These are phyloP conservation scores for Corynascus novoguineensis DNA, from an alignment of 495 filamentous ascomycete species.

Conservation along the genomic window DNA sequence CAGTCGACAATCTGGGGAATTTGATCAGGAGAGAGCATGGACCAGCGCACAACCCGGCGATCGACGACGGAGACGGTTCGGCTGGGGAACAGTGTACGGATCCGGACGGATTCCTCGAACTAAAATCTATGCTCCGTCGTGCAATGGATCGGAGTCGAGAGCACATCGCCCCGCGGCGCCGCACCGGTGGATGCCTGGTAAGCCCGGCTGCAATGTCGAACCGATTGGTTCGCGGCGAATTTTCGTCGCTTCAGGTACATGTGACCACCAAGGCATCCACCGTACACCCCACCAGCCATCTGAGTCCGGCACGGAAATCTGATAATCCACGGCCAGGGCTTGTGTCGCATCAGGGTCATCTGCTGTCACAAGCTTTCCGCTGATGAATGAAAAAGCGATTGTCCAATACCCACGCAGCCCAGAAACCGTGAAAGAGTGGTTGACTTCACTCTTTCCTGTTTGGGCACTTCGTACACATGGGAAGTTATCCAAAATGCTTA, in stretches of 20 bases:
- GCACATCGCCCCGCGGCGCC: neutral
- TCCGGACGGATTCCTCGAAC: neutral
- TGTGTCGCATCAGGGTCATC: neutral
- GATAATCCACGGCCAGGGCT: neutral
- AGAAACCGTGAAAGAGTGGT: too few species aligned
- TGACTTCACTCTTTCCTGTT: too few species aligned
- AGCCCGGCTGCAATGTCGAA: neutral
- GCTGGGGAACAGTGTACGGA: neutral
- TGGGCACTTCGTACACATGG: too few species aligned
- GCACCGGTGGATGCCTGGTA: neutral
- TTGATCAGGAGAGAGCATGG: too few species aligned
- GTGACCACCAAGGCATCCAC: constrained; percentile 13
- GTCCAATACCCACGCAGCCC: too few species aligned
- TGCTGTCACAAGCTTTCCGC: too few species aligned
- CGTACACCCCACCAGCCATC: neutral
- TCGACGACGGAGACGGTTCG: neutral
- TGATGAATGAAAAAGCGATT: too few species aligned
- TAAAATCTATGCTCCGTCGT: too few species aligned
- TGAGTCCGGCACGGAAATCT: constrained; percentile 1
- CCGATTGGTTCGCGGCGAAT: constrained; percentile 9
- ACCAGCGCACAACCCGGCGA: constrained; percentile 1
- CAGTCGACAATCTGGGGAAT: too few species aligned
- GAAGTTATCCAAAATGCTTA: too few species aligned
- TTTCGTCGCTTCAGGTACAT: constrained; percentile 13
- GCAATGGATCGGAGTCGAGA: neutral